Base-by-base conservation (phyloP, 2,329 filamentous ascomycete species). In the Bipolaris cookei region DNA sequence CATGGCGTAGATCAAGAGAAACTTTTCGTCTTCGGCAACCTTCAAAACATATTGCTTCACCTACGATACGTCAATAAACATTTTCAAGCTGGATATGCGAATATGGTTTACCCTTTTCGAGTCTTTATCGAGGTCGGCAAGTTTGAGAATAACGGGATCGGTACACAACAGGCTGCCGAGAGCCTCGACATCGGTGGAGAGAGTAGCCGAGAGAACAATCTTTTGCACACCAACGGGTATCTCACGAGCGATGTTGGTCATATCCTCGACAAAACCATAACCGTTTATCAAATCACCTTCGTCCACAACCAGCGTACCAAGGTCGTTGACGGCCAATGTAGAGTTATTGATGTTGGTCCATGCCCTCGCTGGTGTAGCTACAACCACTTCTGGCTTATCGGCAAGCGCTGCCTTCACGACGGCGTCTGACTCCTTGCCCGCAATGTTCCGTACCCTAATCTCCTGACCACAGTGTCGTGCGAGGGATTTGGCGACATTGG, bases 11-110 rank as follows among this genome's bases (percentile, higher is more conserved):
- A 90, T 87, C 41, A 99, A 80, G 35, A 99, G 80, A 71, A 98
- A 99, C 74, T 99, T 99, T 70, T 98, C 95, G 65, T 98, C 94
- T 78, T 99, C 95, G n/a, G 86, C 91, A 66, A 92, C 96, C 84
- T 88, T 92, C 63, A 97, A 90, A 28, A 93, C 87, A 71, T 92
- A 97, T 78, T 98, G 95, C 52, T 88, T 91, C 25, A 98, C 84
- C 45, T 48, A 28, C 11, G n/a, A 28, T 4, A 11, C 3, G 16
- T 48, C 14, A 48, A 21, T 20, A 10, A 10, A 10, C 7, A 10
- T 38, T 4, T 21, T 16, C 11, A 18, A 20, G 8, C 8, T 13
- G 4, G 5, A 13, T 11, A 6, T 4, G 21, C n/a, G 25, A 13
- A 13, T 11, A 28, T 3, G 5, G 10, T 21, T 28, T 48, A 48